Evolutionary conservation across 768 basidiomycete species (phyloP).

Genomic region (Clitopilus passeckerianus): DNA sequence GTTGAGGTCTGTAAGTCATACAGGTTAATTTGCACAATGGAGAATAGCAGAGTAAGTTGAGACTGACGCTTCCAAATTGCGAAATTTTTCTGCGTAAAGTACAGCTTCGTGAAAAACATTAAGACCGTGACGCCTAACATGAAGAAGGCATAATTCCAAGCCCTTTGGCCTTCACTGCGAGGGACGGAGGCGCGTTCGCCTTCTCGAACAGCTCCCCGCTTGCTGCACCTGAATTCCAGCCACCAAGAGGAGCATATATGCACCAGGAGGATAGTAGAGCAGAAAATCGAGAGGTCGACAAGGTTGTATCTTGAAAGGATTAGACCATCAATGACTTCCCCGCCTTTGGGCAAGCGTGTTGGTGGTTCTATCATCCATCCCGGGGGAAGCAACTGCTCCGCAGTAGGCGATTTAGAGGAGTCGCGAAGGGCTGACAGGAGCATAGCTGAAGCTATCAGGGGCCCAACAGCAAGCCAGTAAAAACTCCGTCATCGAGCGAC

Average conservation of each 20-base stretch:
- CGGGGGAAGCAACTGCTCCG: slow-evolving; percentile 36
- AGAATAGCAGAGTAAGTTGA: background rate
- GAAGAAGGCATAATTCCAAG: slow-evolving; percentile 63
- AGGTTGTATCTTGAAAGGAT: slow-evolving; percentile 69
- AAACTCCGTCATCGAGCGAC: slow-evolving; percentile 71
- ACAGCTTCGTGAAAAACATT: slow-evolving; percentile 44
- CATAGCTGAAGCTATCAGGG: slow-evolving; percentile 75
- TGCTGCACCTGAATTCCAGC: slow-evolving; percentile 53
- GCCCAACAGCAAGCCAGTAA: slow-evolving; percentile 79
- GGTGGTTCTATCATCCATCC: slow-evolving; percentile 82
- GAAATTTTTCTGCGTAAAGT: slow-evolving; percentile 34
- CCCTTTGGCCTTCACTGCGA: slow-evolving; percentile 60
- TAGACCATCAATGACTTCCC: slow-evolving; percentile 49
- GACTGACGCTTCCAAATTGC: slow-evolving; percentile 71
- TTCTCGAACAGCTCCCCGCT: slow-evolving; percentile 37
- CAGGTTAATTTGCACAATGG: background rate
- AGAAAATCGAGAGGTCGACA: slow-evolving; percentile 75
- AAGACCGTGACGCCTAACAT: slow-evolving; percentile 46
- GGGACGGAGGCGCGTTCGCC: slow-evolving; percentile 76
- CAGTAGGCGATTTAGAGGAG: slow-evolving; percentile 20
- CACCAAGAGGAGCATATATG: slow-evolving; percentile 79
- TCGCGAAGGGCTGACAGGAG: slow-evolving; percentile 45
- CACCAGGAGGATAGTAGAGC: slow-evolving; percentile 71
- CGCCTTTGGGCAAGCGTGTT: slow-evolving; percentile 37
- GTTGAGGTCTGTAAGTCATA: slow-evolving; percentile 56